Percentiles rank a stretch among this genome's conserved stretches.
phyloP scores from a whole-genome alignment of 2,329 filamentous ascomycete genomes.

The Penicillium hesseltinei region DNA sequence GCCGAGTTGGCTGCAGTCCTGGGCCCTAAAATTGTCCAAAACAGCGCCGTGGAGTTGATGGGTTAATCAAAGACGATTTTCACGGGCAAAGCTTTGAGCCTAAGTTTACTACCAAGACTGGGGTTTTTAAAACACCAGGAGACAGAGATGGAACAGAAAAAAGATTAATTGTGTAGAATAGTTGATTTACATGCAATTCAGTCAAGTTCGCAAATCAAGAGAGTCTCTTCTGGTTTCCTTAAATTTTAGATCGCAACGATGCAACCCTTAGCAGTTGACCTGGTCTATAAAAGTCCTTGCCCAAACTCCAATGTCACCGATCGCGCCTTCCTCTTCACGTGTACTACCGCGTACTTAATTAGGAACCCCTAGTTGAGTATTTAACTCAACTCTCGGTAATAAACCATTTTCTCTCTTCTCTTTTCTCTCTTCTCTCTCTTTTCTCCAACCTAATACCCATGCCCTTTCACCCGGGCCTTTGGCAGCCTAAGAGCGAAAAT shows the following conservation, averaged over 20 bases:
- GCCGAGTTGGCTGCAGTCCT: conserved; percentile 48
- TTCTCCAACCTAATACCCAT: neutral
- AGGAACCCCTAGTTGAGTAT: neutral
- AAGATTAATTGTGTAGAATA: neutral
- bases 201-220: neutral
- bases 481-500: too few species aligned
- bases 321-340: neutral
- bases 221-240: neutral
- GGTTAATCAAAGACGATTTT: conserved; percentile 22
- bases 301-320: neutral
- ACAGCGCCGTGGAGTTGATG: conserved; percentile 43
- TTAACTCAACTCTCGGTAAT: neutral
- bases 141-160: neutral
- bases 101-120: neutral
- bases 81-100: neutral
- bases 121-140: too few species aligned
- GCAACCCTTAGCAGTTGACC: neutral
- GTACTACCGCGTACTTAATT: neutral
- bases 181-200: neutral
- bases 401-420: neutral
- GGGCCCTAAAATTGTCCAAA: conserved; percentile 43
- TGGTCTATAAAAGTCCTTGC: neutral
- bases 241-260: neutral
- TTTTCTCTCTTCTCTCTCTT: neutral
- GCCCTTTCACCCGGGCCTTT: neutral